Evolutionary conservation across 495 filamentous ascomycete species (phyloP).

Genomic region (Podospora comata): DNA sequence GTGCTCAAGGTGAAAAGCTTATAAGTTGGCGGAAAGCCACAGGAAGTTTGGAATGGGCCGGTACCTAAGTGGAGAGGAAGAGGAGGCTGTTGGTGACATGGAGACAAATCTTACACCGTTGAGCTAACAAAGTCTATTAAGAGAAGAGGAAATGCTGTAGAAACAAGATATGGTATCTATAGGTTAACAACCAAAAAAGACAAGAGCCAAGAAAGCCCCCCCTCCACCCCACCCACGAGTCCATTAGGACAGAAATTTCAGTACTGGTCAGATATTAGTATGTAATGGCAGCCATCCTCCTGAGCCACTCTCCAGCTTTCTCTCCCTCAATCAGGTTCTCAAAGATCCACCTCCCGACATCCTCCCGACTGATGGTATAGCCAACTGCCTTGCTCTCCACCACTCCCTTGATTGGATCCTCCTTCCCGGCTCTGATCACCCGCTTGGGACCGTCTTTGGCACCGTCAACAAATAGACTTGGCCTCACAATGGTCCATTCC

Average conservation of each 20-base stretch:
- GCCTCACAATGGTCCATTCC: conserved; percentile 48
- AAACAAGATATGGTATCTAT: background rate
- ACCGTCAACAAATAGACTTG: conserved; percentile 30
- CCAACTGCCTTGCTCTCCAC: conserved; percentile 38
- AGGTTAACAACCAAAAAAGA: background rate
- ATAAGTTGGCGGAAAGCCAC: background rate
- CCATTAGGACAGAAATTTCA: too few species aligned
- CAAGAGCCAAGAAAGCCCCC: background rate
- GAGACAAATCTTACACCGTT: background rate
- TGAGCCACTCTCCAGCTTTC: conserved; percentile 17
- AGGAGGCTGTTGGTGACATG: background rate
- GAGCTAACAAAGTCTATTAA: background rate
- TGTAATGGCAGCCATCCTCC: conserved; percentile 28
- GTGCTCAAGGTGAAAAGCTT: background rate
- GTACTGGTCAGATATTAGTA: conserved; percentile 16
- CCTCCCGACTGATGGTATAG: conserved; percentile 44
- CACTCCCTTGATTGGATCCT: conserved; percentile 26
- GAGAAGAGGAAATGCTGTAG: background rate
- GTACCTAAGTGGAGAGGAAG: background rate
- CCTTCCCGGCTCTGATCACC: conserved; percentile 33
- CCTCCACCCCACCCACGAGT: too few species aligned
- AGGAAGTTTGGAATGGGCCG: background rate
- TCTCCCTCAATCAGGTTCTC: conserved; percentile 22
- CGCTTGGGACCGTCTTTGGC: conserved; percentile 19
- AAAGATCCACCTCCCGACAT: conserved; percentile 44